These are phyloP conservation scores for Fraxinus greggii DNA, from an alignment of 305 asterid genomes.

Conservation along the genomic window DNA sequence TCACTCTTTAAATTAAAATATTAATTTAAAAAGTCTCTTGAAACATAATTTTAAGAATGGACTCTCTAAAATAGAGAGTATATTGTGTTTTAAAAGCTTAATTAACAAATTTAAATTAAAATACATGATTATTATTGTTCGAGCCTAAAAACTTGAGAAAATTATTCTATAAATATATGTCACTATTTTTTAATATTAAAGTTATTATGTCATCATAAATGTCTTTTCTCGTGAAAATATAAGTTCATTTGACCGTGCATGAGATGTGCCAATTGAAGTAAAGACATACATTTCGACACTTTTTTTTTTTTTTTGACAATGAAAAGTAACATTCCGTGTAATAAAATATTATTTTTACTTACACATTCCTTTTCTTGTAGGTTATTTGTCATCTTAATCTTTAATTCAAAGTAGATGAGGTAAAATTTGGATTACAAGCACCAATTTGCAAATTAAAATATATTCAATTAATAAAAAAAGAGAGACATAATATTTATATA, in stretches of 20 bases:
- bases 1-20: too few species aligned
- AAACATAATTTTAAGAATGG: too few species aligned
- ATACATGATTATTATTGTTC: background rate
- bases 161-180: background rate
- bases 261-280: background rate
- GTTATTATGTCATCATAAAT: too few species aligned
- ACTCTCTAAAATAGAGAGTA: too few species aligned
- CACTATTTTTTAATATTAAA: too few species aligned
- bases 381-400: conserved; percentile 13
- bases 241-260: background rate
- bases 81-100: background rate
- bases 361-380: conserved; percentile 23
- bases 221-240: background rate
- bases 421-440: background rate
- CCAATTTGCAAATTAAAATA: conserved; percentile 9
- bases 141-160: background rate
- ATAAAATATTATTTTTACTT: background rate
- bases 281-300: background rate
- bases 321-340: background rate
- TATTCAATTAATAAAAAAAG: background rate
- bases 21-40: too few species aligned
- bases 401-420: conserved; percentile 25
- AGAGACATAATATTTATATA: background rate
- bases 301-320: background rate
- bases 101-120: background rate